A percentile compares a stretch with the other conserved stretches of the same genome.
Evolutionary conservation across 805 yeast species (phyloP).

Genomic region (Nakazawaea anatomiae): DNA sequence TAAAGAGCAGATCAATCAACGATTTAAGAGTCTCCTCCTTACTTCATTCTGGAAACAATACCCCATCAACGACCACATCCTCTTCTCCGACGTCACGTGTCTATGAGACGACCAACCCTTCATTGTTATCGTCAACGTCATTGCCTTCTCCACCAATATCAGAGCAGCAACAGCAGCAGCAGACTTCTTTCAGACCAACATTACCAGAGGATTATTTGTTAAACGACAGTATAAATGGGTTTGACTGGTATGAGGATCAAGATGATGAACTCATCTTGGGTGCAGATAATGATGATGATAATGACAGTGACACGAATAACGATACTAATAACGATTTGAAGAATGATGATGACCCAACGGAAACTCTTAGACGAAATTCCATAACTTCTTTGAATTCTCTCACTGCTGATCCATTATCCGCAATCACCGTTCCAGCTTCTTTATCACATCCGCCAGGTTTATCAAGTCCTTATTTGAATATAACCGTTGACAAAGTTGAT

Average conservation of each 20-base stretch:
- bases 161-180: background rate
- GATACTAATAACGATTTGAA: constrained; percentile 18
- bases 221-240: constrained; percentile 35
- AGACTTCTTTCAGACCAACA: constrained; percentile 14
- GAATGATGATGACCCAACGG: background rate
- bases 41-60: constrained; percentile 1
- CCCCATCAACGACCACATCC: constrained; percentile 1
- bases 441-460: background rate
- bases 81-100: background rate
- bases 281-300: background rate
- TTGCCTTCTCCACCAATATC: background rate
- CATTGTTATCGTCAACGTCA: background rate
- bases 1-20: constrained; percentile 1
- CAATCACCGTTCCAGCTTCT: background rate
- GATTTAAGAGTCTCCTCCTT: background rate
- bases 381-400: background rate
- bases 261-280: constrained; percentile 15
- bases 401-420: background rate
- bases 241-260: constrained; percentile 56
- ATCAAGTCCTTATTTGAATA: constrained; percentile 5
- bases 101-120: background rate
- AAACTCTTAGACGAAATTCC: background rate
- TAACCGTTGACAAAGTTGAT: constrained; percentile 29
- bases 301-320: background rate
- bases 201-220: constrained; percentile 20